Evolutionary conservation across 352 stramenopile species (phyloP), one percentile per base, ranked within the genome.

Genomic region (Pythium sukuiense): DNA sequence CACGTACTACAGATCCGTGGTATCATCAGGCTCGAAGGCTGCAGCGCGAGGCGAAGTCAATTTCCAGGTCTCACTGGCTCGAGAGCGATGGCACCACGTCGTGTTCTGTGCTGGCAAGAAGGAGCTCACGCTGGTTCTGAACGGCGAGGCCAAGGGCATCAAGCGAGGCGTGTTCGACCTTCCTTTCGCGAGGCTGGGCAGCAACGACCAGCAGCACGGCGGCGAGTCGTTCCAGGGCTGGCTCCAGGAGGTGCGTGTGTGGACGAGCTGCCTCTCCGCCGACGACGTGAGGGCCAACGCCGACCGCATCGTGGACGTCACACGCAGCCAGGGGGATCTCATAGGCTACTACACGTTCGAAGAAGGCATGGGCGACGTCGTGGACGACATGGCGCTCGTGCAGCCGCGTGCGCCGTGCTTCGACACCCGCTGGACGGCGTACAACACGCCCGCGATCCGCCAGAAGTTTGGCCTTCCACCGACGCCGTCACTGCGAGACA

Each of bases 291-390:
- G 70, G 18, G 63, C 73, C 30, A 63, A 66, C 30, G 70, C 76
- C 14, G 39, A 63, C 5, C 62, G 63, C 1, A 83, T 90, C 58
- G 67, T 92, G 11, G 61, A 76, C 12, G 75, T 89, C 1, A 43
- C 37, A 9, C 29, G 39, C 4, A 24, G 56, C 26, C 12, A 14
- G 2, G 65, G 29, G 2, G 65, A 64, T 27, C 66, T 93, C 9
- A 12, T 74, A 2, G 81, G 70, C 35, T 93, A 93, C 65, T 93
- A 81, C 79, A 91, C 83, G 29, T 74, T 93, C n/a, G 85, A 93
- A 46, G 85, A 93, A 73, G 83, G 76, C 18, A 74, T 81, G 61
- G 85, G 81, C 13, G 74, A 88, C n/a, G 59, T 89, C 13, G 73
- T 93, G 29, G 85, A 93, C 70, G 85, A 93, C 62, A 88, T 91